Evolutionary conservation across 371 early-diverging fungal species (phyloP).

Genomic region (Circinella minor): DNA sequence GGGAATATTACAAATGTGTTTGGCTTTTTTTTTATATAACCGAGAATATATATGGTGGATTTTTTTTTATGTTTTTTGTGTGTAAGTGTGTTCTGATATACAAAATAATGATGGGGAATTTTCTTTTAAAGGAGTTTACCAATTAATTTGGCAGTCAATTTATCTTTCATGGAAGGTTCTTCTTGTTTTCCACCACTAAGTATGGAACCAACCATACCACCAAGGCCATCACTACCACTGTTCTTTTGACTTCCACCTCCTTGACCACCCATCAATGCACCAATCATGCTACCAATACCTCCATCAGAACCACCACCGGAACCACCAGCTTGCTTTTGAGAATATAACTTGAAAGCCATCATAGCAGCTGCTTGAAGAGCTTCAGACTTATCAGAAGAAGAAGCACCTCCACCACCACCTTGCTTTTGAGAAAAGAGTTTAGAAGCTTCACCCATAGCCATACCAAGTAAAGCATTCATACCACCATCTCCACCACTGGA

Average conservation of each 20-base stretch:
- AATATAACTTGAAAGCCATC: constrained; percentile 56
- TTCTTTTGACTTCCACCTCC: constrained; percentile 21
- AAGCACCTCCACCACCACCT: constrained; percentile 17
- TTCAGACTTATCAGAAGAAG: constrained; percentile 23
- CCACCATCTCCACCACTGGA: constrained; percentile 36
- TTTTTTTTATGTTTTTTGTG: background rate
- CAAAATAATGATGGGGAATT: background rate
- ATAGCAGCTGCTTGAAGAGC: constrained; percentile 54
- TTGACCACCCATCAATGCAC: constrained; percentile 30
- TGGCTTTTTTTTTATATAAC: too few relatives aligned
- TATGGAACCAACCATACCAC: constrained; percentile 38
- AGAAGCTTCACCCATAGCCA: constrained; percentile 57
- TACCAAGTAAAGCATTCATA: constrained; percentile 47
- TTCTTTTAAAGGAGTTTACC: constrained; percentile 13
- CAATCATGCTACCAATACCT: constrained; percentile 32
- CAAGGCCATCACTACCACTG: constrained; percentile 26
- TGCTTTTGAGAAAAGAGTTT: constrained; percentile 45
- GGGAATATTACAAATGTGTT: background rate
- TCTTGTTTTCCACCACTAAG: constrained; percentile 27
- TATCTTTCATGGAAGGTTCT: constrained; percentile 13
- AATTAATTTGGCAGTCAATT: constrained; percentile 13
- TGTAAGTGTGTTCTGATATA: background rate
- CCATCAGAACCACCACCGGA: constrained; percentile 23
- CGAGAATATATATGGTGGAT: background rate
- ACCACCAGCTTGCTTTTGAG: constrained; percentile 42